phyloP scores from a whole-genome alignment of 192 early-diverging fungal genomes.

The Linnemannia zychae region DNA sequence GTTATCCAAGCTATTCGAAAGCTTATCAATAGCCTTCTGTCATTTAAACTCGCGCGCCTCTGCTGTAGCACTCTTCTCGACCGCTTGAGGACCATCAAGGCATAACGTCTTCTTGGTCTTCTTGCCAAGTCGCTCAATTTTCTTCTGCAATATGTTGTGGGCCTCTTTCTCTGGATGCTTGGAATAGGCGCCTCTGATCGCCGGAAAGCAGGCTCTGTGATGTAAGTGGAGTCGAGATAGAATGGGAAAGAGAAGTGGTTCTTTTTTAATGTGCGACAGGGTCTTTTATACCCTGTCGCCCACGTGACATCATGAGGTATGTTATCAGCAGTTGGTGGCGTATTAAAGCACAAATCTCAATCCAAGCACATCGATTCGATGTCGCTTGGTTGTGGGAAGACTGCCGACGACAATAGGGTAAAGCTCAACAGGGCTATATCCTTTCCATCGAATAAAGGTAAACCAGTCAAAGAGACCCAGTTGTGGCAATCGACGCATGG shows the following conservation, averaged over 20 bases:
- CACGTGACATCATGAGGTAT: too few species aligned
- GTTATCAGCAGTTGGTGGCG: too few species aligned
- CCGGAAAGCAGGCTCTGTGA: not conserved
- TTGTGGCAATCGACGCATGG: too few species aligned
- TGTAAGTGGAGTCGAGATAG: too few species aligned
- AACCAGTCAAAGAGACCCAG: too few species aligned
- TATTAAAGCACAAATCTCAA: too few species aligned
- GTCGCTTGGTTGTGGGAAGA: not conserved
- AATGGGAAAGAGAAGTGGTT: too few species aligned
- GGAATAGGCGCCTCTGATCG: constrained; percentile 3
- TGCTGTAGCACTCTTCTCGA: not conserved
- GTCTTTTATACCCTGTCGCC: too few species aligned
- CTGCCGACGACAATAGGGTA: not conserved
- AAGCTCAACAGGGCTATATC: not conserved
- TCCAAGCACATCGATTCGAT: not conserved
- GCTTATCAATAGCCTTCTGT: not conserved
- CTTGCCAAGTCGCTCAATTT: not conserved
- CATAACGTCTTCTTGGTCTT: constrained; percentile 1
- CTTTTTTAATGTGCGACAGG: too few species aligned
- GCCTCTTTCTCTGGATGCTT: not conserved
- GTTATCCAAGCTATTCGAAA: not conserved
- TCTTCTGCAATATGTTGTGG: not conserved
- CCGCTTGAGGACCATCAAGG: constrained; percentile 13
- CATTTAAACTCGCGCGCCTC: not conserved
- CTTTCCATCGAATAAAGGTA: not conserved